Percentiles rank a stretch among this genome's conserved stretches.
phyloP scores from a whole-genome alignment of 192 early-diverging fungal genomes.

The Oehlia diaphana region DNA sequence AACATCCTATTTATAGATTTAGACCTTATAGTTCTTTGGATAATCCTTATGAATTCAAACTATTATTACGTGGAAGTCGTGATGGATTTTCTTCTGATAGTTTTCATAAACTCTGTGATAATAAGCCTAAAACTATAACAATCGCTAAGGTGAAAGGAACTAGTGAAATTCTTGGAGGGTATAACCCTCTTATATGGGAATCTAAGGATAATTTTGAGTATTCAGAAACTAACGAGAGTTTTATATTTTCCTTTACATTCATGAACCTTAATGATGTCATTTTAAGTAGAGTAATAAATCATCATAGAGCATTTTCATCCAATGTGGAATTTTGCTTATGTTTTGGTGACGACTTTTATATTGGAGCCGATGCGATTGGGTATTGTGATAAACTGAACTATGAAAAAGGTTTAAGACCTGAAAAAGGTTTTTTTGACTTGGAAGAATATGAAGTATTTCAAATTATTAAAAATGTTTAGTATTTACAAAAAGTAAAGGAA shows the following conservation, averaged over 20 bases:
- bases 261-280: neutral
- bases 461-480: neutral
- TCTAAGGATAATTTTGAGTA: neutral
- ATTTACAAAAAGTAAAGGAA: no score
- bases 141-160: constrained; percentile 5
- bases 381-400: neutral
- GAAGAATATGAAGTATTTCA: constrained; percentile 21
- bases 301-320: neutral
- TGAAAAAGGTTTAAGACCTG: neutral
- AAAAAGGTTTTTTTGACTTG: neutral
- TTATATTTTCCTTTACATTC: neutral
- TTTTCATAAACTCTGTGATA: neutral
- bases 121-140: neutral
- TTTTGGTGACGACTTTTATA: neutral
- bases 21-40: neutral
- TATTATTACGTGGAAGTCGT: neutral
- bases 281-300: neutral
- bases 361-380: neutral
- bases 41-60: neutral
- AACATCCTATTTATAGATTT: neutral
- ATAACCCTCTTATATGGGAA: neutral
- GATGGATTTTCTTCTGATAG: neutral
- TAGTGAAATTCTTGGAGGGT: constrained; percentile 19
- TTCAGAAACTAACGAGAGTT: neutral
- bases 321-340: no score